Percentiles rank a stretch among this genome's conserved stretches.
phyloP scores from a whole-genome alignment of 2,329 filamentous ascomycete genomes.

The Shiraia sp. region DNA sequence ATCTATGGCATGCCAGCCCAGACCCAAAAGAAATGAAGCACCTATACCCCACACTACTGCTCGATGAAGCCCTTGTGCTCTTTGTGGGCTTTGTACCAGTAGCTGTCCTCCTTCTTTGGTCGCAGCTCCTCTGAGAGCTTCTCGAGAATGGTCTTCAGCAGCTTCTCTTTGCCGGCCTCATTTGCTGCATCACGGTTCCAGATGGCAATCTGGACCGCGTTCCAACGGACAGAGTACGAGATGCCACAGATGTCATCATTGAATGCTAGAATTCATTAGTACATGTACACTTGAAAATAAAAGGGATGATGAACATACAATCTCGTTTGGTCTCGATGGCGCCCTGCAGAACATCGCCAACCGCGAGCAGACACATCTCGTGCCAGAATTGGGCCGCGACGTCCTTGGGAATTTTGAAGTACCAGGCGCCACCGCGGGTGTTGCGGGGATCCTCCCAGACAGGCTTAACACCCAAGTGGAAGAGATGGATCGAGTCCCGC shows the following conservation, averaged over 20 bases:
- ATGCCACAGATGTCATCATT: conserved; percentile 88
- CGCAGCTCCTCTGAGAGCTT: conserved; percentile 73
- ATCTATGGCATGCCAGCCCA: neutral
- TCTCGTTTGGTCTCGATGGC: conserved; percentile 64
- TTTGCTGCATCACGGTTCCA: conserved; percentile 91
- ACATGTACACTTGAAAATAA: neutral
- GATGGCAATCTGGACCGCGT: conserved; percentile 82
- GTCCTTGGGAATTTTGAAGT: conserved; percentile 83
- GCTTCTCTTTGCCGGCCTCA: conserved; percentile 73
- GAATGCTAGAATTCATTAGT: conserved; percentile 39
- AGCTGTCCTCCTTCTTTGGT: conserved; percentile 65
- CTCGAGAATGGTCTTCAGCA: conserved; percentile 73
- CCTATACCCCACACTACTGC: conserved; percentile 12
- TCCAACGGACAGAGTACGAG: conserved; percentile 85
- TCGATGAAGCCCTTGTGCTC: conserved; percentile 77
- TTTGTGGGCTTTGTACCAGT: conserved; percentile 86
- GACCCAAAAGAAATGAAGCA: neutral
- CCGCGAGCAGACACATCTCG: conserved; percentile 77
- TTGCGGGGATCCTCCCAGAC: conserved; percentile 89
- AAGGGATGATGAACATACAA: conserved; percentile 54
- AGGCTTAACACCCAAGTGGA: conserved; percentile 79
- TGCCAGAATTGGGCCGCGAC: conserved; percentile 76
- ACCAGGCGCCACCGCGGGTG: conserved; percentile 84
- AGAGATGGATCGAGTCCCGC: conserved; percentile 72
- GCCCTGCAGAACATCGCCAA: conserved; percentile 78